phyloP scores from a whole-genome alignment of 805 yeast species.

The Wilhelminamyces savonicus region DNA sequence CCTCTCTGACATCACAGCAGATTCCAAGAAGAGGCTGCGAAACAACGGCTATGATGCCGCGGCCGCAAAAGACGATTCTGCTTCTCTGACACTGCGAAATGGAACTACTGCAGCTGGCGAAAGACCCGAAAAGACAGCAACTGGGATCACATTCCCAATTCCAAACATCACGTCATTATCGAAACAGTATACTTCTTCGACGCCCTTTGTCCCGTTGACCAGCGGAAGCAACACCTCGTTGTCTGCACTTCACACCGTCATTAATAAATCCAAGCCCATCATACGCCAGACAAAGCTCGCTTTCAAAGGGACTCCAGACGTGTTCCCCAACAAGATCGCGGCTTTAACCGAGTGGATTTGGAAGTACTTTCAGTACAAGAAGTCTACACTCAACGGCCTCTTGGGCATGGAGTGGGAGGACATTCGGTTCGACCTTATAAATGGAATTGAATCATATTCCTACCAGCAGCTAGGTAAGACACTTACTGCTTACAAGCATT shows the following conservation, averaged over 20 bases:
- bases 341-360: conserved; percentile 24
- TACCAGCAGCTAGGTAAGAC: conserved; percentile 28
- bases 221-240: conserved; percentile 14
- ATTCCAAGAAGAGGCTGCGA: too few relatives aligned
- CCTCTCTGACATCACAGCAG: too few relatives aligned
- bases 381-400: conserved; percentile 27
- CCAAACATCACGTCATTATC: too few relatives aligned
- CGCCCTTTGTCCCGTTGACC: conserved; percentile 5
- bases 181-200: conserved; percentile 3
- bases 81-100: too few relatives aligned
- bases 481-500: conserved; percentile 3
- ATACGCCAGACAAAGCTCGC: conserved; percentile 21
- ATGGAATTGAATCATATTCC: conserved; percentile 29
- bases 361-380: conserved; percentile 31
- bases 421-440: conserved; percentile 28
- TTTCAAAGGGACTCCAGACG: conserved; percentile 19
- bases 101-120: too few relatives aligned
- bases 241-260: conserved; percentile 11
- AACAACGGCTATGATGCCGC: too few relatives aligned
- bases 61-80: too few relatives aligned
- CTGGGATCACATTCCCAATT: too few relatives aligned
- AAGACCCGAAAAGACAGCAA: too few relatives aligned
- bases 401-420: conserved; percentile 40
- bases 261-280: conserved; percentile 17
- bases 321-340: too few relatives aligned